phyloP scores from a whole-genome alignment of 2,329 filamentous ascomycete genomes.

The Sclerotinia trifoliorum region DNA sequence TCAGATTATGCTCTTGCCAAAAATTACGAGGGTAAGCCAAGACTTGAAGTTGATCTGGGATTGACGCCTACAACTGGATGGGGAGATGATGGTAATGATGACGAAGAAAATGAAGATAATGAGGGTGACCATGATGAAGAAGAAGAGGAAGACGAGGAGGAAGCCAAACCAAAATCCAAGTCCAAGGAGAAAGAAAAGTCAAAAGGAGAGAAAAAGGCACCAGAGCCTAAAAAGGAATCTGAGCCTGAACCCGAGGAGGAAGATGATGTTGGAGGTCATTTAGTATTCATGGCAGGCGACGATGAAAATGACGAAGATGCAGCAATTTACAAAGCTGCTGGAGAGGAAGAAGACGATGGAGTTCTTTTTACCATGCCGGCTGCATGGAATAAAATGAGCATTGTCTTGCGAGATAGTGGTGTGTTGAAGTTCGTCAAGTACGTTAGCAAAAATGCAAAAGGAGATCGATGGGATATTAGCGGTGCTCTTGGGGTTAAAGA shows the following conservation, averaged over 20 bases:
- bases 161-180: slow-evolving; percentile 30
- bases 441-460: slow-evolving; percentile 75
- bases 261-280: slow-evolving; percentile 70
- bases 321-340: slow-evolving; percentile 77
- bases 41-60: slow-evolving; percentile 82
- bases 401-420: slow-evolving; percentile 84
- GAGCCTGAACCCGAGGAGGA: slow-evolving; percentile 36
- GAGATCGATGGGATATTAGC: slow-evolving; percentile 89
- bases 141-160: slow-evolving; percentile 32
- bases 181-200: slow-evolving; percentile 4
- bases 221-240: slow-evolving; percentile 15
- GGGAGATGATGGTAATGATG: slow-evolving; percentile 67
- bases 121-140: slow-evolving; percentile 38
- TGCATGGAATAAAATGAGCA: slow-evolving; percentile 85
- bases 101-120: slow-evolving; percentile 46
- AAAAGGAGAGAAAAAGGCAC: slow-evolving; percentile 11
- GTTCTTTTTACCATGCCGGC: slow-evolving; percentile 68
- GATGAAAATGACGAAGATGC: slow-evolving; percentile 72
- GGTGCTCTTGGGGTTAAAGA: slow-evolving; percentile 73
- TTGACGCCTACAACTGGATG: slow-evolving; percentile 84
- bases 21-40: slow-evolving; percentile 72
- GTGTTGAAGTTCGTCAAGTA: slow-evolving; percentile 96
- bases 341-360: slow-evolving; percentile 68
- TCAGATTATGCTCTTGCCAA: slow-evolving; percentile 92
- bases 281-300: slow-evolving; percentile 92